Percentiles rank a stretch among this genome's conserved stretches.
These are phyloP conservation scores for Phialophora verrucosa DNA, from an alignment of 2,329 filamentous ascomycete species.

Conservation along the genomic window DNA sequence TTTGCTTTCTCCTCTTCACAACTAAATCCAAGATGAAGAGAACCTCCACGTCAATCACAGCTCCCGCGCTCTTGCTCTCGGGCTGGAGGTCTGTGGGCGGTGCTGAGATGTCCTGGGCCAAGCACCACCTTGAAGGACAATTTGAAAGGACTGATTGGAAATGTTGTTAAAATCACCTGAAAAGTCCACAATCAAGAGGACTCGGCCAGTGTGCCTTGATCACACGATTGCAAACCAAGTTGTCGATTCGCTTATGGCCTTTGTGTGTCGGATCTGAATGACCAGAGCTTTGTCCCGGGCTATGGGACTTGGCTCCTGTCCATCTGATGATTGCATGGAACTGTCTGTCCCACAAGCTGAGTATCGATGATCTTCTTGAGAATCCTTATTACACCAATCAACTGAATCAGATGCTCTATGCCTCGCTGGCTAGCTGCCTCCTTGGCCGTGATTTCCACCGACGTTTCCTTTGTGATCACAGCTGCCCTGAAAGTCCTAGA, in stretches of 20 bases:
- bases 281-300: not conserved
- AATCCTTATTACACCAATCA: not conserved
- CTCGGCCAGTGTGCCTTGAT: not conserved
- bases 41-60: constrained; percentile 35
- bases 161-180: constrained; percentile 33
- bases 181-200: not conserved
- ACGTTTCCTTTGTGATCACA: not conserved
- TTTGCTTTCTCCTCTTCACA: constrained; percentile 38
- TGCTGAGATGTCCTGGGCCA: constrained; percentile 41
- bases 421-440: not conserved
- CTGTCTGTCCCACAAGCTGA: not conserved
- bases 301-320: not conserved
- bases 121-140: constrained; percentile 41
- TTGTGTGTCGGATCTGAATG: not conserved
- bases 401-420: not conserved
- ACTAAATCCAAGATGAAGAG: constrained; percentile 43
- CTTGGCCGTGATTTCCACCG: not conserved
- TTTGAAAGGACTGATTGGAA: constrained; percentile 40
- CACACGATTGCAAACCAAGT: not conserved
- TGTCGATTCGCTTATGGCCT: not conserved
- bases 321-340: not conserved
- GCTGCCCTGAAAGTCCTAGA: not conserved
- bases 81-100: constrained; percentile 40
- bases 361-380: constrained; percentile 4
- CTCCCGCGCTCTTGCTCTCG: constrained; percentile 35